phyloP scores from a whole-genome alignment of 2,329 filamentous ascomycete genomes.

The Phyllosticta paracitricarpa region DNA sequence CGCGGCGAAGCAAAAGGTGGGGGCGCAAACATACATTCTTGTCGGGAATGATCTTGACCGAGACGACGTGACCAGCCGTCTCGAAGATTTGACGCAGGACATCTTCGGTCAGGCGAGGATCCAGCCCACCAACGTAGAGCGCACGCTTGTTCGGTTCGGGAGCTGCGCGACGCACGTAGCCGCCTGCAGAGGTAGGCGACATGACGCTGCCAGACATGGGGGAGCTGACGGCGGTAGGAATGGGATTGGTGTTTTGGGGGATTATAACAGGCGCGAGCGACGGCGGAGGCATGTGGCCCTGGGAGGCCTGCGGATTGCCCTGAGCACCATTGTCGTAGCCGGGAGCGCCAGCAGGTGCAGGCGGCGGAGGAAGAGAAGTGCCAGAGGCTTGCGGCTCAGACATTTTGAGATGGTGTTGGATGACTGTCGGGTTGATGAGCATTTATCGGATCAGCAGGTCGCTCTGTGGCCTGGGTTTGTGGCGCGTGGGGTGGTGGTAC shows the following conservation, averaged over 20 bases:
- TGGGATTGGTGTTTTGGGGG: conserved; percentile 90
- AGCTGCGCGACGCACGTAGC: conserved; percentile 78
- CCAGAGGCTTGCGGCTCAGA: conserved; percentile 59
- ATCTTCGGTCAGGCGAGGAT: conserved; percentile 91
- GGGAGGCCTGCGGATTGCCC: conserved; percentile 56
- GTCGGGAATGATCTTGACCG: conserved; percentile 98
- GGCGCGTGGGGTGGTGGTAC: conserved; percentile 10
- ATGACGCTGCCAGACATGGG: conserved; percentile 71
- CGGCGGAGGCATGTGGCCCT: conserved; percentile 77
- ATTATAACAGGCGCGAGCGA: conserved; percentile 77
- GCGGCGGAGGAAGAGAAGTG: conserved; percentile 59
- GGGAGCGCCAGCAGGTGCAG: conserved; percentile 60
- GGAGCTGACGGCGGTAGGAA: conserved; percentile 84
- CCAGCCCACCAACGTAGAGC: conserved; percentile 88
- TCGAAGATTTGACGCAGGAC: conserved; percentile 97
- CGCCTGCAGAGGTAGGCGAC: conserved; percentile 74
- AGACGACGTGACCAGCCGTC: conserved; percentile 95
- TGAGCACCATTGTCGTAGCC: conserved; percentile 72
- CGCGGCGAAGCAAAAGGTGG: not conserved
- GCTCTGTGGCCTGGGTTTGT: not conserved
- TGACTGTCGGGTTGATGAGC: conserved; percentile 10
- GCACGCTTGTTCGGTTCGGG: conserved; percentile 98
- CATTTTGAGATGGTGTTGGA: conserved; percentile 45
- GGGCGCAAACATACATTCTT: conserved; percentile 71
- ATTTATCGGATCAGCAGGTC: not conserved